Evolutionary conservation across 805 yeast genomes (phyloP).

Genomic region (Candida sphagnicola): DNA sequence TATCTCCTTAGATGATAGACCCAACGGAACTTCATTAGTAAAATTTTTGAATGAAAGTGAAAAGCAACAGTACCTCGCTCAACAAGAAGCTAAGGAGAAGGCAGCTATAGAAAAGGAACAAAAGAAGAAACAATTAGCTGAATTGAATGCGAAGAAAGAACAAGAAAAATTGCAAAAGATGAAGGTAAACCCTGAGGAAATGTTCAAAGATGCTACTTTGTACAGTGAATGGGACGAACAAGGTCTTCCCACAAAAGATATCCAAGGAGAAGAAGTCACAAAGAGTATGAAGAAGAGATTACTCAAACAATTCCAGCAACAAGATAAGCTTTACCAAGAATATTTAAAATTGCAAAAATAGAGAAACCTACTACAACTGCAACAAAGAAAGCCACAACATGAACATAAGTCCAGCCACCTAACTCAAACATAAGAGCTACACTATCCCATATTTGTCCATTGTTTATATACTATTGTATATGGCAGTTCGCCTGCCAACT

Average conservation of each 20-base stretch:
- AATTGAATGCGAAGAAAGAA: constrained; percentile 57
- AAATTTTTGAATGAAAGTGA: constrained; percentile 75
- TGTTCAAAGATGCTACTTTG: constrained; percentile 57
- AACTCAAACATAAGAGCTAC: no score
- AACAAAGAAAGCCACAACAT: no score
- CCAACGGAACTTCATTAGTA: constrained; percentile 74
- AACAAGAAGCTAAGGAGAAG: constrained; percentile 59
- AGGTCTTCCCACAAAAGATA: constrained; percentile 78
- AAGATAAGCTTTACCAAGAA: constrained; percentile 76
- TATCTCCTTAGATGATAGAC: constrained; percentile 84
- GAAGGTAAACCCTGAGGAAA: constrained; percentile 60
- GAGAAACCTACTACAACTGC: no score
- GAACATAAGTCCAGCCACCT: no score
- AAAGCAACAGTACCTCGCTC: constrained; percentile 55
- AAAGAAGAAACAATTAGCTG: constrained; percentile 48
- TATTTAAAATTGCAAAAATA: constrained; percentile 28
- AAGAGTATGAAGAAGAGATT: constrained; percentile 86
- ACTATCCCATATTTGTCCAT: no score
- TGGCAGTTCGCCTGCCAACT: no score
- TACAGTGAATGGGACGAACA: constrained; percentile 79
- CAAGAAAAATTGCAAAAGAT: constrained; percentile 63
- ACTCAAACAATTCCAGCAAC: constrained; percentile 70
- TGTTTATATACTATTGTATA: no score
- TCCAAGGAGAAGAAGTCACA: constrained; percentile 75
- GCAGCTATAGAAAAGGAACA: constrained; percentile 57